Conservation (phyloP, 1,284 basidiomycete species). For the Malassezia obtusa region DNA sequence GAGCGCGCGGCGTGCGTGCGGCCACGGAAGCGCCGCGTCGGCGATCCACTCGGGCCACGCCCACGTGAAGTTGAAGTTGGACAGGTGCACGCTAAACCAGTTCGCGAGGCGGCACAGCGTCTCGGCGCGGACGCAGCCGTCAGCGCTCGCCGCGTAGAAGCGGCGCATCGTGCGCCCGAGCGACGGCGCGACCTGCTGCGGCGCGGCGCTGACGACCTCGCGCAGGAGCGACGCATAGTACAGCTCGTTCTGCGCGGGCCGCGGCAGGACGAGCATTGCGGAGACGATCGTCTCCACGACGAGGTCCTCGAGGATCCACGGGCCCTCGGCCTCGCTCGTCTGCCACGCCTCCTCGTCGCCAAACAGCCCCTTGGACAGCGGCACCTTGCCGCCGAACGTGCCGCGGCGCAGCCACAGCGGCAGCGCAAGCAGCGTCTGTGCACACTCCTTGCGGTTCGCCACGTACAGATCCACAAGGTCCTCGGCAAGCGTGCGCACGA, state of each 20-base stretch:
- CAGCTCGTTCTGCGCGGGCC: conserved; percentile 61
- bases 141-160: conserved; percentile 55
- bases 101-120: conserved; percentile 70
- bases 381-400: conserved; percentile 53
- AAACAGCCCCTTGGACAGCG: conserved; percentile 29
- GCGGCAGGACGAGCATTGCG: conserved; percentile 66
- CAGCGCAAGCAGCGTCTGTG: conserved; percentile 72
- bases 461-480: conserved; percentile 87
- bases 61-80: conserved; percentile 96
- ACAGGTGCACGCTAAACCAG: conserved; percentile 93
- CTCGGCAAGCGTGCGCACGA: conserved; percentile 65
- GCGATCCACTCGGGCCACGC: conserved; percentile 99
- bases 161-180: conserved; percentile 88
- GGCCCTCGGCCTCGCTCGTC: conserved; percentile 23
- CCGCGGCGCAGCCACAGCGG: conserved; percentile 73
- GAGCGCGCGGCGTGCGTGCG: conserved; percentile 75
- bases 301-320: conserved; percentile 38
- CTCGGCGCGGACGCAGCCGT: conserved; percentile 63
- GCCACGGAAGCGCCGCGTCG: conserved; percentile 60
- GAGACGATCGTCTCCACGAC: conserved; percentile 60
- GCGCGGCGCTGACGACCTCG: conserved; percentile 84
- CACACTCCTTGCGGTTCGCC: conserved; percentile 89
- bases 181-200: conserved; percentile 82
- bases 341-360: conserved; percentile 24
- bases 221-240: conserved; percentile 84